A percentile compares a stretch with the other conserved stretches of the same genome.
These are phyloP conservation scores for Kuraishia piskuri DNA, from an alignment of 805 yeast genomes.

Conservation along the genomic window DNA sequence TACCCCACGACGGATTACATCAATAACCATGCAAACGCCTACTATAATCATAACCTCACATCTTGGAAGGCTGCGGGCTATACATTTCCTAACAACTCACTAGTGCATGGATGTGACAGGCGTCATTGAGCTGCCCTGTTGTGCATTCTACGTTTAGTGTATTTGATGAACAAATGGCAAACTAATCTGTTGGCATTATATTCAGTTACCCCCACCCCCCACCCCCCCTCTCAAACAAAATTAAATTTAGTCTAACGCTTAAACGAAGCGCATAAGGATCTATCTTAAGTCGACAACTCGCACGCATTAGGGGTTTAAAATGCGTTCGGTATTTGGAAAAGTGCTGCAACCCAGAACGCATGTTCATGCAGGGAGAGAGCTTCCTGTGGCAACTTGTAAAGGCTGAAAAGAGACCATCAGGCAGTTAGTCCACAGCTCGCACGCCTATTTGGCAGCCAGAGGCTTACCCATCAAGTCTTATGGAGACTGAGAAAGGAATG, in stretches of 20 bases:
- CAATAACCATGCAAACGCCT: conserved; percentile 57
- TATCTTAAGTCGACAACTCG: too few species aligned
- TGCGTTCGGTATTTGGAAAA: not conserved
- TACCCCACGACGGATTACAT: conserved; percentile 86
- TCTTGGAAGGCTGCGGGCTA: conserved; percentile 74
- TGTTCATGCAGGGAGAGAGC: not conserved
- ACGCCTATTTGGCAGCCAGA: too few species aligned
- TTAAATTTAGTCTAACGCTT: too few species aligned
- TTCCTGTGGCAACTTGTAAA: not conserved
- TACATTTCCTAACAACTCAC: conserved; percentile 35
- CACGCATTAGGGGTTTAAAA: too few species aligned
- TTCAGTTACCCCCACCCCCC: too few species aligned
- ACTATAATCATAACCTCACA: conserved; percentile 61
- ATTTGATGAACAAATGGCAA: not conserved
- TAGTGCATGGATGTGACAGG: not conserved
- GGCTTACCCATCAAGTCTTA: too few species aligned
- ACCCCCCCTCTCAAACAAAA: too few species aligned
- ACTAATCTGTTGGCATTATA: too few species aligned
- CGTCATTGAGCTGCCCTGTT: not conserved
- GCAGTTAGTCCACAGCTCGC: too few species aligned
- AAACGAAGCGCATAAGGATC: too few species aligned
- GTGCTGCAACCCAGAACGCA: not conserved
- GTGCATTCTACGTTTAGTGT: not conserved
- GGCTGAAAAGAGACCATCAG: too few species aligned
- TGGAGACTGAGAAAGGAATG: too few species aligned